phyloP scores from a whole-genome alignment of 2,329 filamentous ascomycete species.

The Akanthomyces lecanii region DNA sequence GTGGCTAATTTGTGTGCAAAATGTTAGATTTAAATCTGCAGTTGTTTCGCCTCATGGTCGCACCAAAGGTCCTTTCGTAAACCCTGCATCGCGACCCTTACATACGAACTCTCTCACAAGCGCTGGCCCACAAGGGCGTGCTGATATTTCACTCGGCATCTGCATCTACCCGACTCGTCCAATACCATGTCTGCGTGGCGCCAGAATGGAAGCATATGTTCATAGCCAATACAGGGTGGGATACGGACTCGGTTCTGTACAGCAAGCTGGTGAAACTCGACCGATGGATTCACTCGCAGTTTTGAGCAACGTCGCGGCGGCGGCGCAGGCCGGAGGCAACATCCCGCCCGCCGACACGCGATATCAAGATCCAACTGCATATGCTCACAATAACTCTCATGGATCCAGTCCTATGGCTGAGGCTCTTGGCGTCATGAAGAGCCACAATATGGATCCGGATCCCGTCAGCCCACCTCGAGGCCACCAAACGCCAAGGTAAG shows the following conservation, averaged over 20 bases:
- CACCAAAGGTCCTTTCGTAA: slow-evolving; percentile 5
- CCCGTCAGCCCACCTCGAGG: neutral
- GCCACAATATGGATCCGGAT: neutral
- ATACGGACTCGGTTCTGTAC: neutral
- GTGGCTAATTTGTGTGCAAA: slow-evolving; percentile 4
- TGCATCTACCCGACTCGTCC: slow-evolving; percentile 6
- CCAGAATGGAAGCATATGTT: slow-evolving; percentile 13
- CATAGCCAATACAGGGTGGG: slow-evolving; percentile 8
- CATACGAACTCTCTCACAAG: slow-evolving; percentile 13
- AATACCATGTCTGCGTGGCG: slow-evolving; percentile 8
- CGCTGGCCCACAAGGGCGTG: neutral
- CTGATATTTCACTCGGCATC: neutral
- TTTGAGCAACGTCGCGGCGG: neutral
- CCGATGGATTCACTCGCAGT: slow-evolving; percentile 6
- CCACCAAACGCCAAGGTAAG: neutral
- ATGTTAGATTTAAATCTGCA: neutral
- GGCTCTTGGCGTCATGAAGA: neutral
- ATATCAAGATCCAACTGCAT: neutral
- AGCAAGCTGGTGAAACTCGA: neutral
- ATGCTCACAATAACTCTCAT: neutral
- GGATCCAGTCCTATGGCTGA: neutral
- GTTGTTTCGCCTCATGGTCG: neutral
- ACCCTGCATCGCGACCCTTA: neutral
- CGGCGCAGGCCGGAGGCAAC: neutral
- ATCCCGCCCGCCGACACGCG: neutral